Evolutionary conservation across 179 eudicot species (phyloP).

Genomic region (Drosera spatulata): DNA sequence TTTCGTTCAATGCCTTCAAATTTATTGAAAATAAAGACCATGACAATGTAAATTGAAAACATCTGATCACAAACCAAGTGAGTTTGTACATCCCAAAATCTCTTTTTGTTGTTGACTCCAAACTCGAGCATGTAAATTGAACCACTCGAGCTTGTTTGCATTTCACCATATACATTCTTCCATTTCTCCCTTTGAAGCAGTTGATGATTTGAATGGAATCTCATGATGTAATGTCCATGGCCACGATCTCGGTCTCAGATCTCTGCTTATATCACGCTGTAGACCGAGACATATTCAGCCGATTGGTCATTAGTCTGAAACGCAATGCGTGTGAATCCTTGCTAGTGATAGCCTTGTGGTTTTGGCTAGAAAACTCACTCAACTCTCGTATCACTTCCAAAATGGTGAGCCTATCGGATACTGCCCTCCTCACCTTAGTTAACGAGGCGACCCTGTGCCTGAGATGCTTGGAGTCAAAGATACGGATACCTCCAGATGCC

Average conservation of each 20-base stretch:
- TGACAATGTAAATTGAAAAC: too few relatives aligned
- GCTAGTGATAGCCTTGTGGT: slow-evolving; percentile 29
- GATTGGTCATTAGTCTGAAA: slow-evolving; percentile 17
- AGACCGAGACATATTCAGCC: slow-evolving; percentile 21
- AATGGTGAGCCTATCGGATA: slow-evolving; percentile 7
- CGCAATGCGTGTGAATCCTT: slow-evolving; percentile 24
- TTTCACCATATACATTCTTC: too few relatives aligned
- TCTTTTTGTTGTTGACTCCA: too few relatives aligned
- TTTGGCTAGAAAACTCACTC: slow-evolving; percentile 24
- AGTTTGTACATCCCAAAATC: too few relatives aligned
- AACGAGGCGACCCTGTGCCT: slow-evolving; percentile 28
- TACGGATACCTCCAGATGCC: slow-evolving; percentile 13
- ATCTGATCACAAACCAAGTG: too few relatives aligned
- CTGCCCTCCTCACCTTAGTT: slow-evolving; percentile 19
- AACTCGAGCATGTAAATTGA: too few relatives aligned
- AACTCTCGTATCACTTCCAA: slow-evolving; percentile 7
- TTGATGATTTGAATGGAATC: too few relatives aligned
- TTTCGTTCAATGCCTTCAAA: too few relatives aligned
- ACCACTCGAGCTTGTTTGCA: too few relatives aligned
- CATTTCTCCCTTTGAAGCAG: too few relatives aligned
- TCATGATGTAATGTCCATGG: slow-evolving; percentile 16
- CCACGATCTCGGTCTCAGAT: slow-evolving; percentile 22
- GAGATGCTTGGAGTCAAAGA: slow-evolving; percentile 11
- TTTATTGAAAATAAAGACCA: too few relatives aligned
- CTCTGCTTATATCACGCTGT: slow-evolving; percentile 19